Evolutionary conservation across 2,329 filamentous ascomycete genomes (phyloP), one percentile per base, ranked within the genome.

Genomic region (Epichloe hybrida): DNA sequence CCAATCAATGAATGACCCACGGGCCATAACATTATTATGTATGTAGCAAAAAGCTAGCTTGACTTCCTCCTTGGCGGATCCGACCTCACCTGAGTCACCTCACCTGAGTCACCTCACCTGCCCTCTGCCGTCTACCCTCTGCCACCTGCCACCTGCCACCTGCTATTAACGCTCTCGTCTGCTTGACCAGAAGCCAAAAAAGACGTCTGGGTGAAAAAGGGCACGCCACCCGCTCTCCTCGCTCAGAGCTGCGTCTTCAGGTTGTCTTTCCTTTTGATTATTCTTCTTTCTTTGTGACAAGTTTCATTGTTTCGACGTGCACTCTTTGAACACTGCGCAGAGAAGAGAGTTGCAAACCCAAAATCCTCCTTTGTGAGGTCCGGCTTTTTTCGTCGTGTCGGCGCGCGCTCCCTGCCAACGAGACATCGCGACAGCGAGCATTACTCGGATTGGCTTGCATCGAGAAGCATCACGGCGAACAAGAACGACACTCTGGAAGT

Each of bases 171-270:
- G 49, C 52, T 56, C 52, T 41, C 42, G 39, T 47, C 46, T 43
- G 37, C 51, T 49, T 50, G 52, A 45, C 35, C 49, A 49, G 43
- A 48, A 43, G 43, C 52, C 44, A 45, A 45, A 38, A 27, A 49
- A 27, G 42, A 23, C 39, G 21, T 55, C 47, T 55, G 63, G 59
- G 58, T 59, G 56, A 59, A 61, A 59, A 63, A 63, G 61, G 58
- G 62, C 58, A 61, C 54, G 50, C 51, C 52, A 53, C 51, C 54
- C 55, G 44, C 39, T 57, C 34, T 42, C 56, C 55, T 54, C 54
- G 52, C 34, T 50, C 50, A 54, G 54, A 48, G 55, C 55, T 55
- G 54, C 41, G 50, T 56, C 51, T 51, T 20, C 34, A 50, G 41
- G 44, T 52, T 43, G 37, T 6, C 15, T 46, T 46, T 50, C 12